Conservation (phyloP, 176 grass and related monocot species). For the Rhynchospora pubera region DNA sequence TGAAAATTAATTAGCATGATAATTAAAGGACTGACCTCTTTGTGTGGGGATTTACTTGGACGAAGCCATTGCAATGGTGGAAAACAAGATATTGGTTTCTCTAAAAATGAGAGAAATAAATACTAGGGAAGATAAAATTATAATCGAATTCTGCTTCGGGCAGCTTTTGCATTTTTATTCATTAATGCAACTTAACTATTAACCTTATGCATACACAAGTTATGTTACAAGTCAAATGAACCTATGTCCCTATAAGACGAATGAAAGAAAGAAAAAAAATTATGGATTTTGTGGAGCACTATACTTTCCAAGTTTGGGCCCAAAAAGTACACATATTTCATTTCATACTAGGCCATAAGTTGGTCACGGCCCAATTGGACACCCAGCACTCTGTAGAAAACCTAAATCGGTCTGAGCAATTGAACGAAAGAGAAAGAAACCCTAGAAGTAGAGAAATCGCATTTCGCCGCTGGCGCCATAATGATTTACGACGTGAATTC, state of each 20-base stretch:
- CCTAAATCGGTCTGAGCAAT: neutral
- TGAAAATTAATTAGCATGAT: too few relatives aligned
- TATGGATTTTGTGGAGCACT: neutral
- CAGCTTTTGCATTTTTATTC: too few relatives aligned
- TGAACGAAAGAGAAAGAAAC: conserved; percentile 19
- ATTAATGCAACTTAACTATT: too few relatives aligned
- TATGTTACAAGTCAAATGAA: too few relatives aligned
- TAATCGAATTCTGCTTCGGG: too few relatives aligned
- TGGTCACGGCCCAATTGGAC: neutral
- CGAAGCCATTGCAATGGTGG: neutral
- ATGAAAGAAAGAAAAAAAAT: too few relatives aligned
- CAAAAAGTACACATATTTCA: neutral
- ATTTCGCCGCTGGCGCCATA: conserved; percentile 12
- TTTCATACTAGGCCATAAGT: neutral
- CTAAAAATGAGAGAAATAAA: neutral
- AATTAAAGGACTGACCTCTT: neutral
- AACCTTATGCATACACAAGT: too few relatives aligned
- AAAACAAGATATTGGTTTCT: neutral
- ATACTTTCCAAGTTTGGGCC: neutral
- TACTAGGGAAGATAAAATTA: too few relatives aligned
- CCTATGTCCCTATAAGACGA: too few relatives aligned
- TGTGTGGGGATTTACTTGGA: neutral
- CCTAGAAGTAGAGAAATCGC: conserved; percentile 21
- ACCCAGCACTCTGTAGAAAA: neutral
- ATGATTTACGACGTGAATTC: conserved; percentile 85